Base-by-base conservation (phyloP, 2,329 filamentous ascomycete species). In the Trichophyton rubrum region DNA sequence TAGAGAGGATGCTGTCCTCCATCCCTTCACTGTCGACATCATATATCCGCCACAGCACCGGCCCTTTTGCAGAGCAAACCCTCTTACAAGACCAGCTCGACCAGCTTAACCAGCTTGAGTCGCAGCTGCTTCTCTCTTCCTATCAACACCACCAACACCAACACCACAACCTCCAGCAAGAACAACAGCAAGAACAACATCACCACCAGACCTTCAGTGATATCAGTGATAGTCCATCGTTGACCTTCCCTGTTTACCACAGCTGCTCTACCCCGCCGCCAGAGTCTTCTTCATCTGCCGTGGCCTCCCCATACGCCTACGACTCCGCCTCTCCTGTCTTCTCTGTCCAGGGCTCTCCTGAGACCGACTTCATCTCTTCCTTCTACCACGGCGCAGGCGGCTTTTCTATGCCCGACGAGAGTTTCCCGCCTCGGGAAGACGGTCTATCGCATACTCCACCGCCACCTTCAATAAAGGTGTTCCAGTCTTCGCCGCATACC, bases 371-470 rank as follows among this genome's bases (percentile, higher is more conserved):
- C 60, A 56, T 58, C 15, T 61, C 59, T 38, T 62, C 62, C 33
- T 57, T 61, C 49, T 65, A 60, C 60, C 62, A 51, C 20, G 60
- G 60, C 38, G 6, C 58, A 43, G 56, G 40, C 17, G 47, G 59
- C 55, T 40, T 62, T 58, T 63, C 62, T 64, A 64, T 64, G 62
- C 59, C 56, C 43, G 63, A 62, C 49, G 57, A 45, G 55, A 55
- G 41, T 40, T 65, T 59, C 60, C 35, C 63, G 24, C 53, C 56
- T 15, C 60, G 68, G 53, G 67, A 71, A 20, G 55, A 57, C 27
- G 65, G 64, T 24, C 72, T 73, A 56, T 71, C 73, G 40, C 66
- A 64, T 15, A 63, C 62, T 30, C 67, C 69, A 20, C 69, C 69
- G 24, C 53, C 56, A 8, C 56, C 56, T 59, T 30, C 43, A 58